Evolutionary conservation across 805 yeast species (phyloP), one percentile per base, ranked within the genome.

Genomic region (Allodekkera sacchari): DNA sequence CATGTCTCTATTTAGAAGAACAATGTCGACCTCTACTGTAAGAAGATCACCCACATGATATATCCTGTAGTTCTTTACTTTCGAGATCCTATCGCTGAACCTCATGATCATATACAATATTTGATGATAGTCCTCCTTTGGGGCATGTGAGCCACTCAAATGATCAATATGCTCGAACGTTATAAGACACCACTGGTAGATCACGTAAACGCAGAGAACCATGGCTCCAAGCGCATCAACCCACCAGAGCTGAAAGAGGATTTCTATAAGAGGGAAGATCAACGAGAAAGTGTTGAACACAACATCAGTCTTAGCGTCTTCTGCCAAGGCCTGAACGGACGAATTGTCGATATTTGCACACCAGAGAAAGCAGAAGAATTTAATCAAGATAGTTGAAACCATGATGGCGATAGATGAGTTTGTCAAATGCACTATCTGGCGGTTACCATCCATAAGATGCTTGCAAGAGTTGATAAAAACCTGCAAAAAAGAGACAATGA

Each of bases 31-130:
- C 49, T 83, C 94, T 25, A 80, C 88, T 45, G 74, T 77, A 29
- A 80, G 58, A 23, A 76, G 62, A 53, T 83, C 94, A 2, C 94
- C 94, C 13, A 77, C 82, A 47, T 83, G 88, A 49, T 82, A 83
- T 17, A 77, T 81, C 42, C 74, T 75, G 39, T 79, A 65, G 8
- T 76, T 71, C 12, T 82, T 81, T 37, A 82, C 71, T 33, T 68
- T 71, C 33, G 68, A 56, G 43, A 83, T 77, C 19, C 74, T 68
- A 33, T 71, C 78, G 1, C 89, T 78, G 50, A 80, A 83, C 31
- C 92, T 60, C 45, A 64, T 57, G 33, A 83, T 77, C 41, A 82
- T 53, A 45, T 83, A 83, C 13, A 83, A 55, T 5, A 83, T 66
- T 30, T 76, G 75, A 50, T 77, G 77, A 37, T 76, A 71, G 43